Base-by-base conservation (phyloP, 139 green algal genomes). In the Parachlorella kessleri region DNA sequence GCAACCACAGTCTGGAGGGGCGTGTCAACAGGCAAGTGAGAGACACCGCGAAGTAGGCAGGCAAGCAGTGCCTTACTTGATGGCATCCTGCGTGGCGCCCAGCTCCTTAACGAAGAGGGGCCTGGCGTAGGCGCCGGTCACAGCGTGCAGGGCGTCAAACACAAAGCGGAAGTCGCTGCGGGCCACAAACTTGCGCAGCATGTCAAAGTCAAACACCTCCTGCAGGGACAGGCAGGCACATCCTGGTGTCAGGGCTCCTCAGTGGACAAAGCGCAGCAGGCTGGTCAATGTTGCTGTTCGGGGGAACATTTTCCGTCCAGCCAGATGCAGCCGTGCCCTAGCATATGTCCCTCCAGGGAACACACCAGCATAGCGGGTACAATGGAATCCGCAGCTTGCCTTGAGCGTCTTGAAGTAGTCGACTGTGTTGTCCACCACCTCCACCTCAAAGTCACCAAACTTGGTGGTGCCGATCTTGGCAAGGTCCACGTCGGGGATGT, bases 121-220 rank as follows among this genome's bases (percentile, higher is more conserved):
- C 48, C 90, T 88, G 64, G 95, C 97, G 80, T 99, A 99, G 3
- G 97, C 95, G 9, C 96, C 97, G 1, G 94, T 98, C 32, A 99
- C 94, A 23, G 96, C 97, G 76, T 98, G 89, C 94, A 99, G 96
- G 74, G 93, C 93, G 83, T 99, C 97, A 81, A 99, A 99, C 6
- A 92, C 86, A 40, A 99, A 86, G 24, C 42, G 87, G 89, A 99
- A 98, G 88, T 99, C 94, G 35, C 89, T 75, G 66, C 96, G 88
- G 5, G 78, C 70, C 24, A 99, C 66, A 78, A 99, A 96, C 26
- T 73, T 68, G 75, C 92, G 93, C 41, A 99, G 84, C 39, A 91
- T 75, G 55, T 87, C 82, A 86, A 99, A 99, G 90, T 99, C 97
- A 85, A 99, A 99, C 63, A 99, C 95, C 67, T 92, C 85, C 83